Base-by-base conservation (phyloP, 768 basidiomycete genomes). In the Boletus edulis region DNA sequence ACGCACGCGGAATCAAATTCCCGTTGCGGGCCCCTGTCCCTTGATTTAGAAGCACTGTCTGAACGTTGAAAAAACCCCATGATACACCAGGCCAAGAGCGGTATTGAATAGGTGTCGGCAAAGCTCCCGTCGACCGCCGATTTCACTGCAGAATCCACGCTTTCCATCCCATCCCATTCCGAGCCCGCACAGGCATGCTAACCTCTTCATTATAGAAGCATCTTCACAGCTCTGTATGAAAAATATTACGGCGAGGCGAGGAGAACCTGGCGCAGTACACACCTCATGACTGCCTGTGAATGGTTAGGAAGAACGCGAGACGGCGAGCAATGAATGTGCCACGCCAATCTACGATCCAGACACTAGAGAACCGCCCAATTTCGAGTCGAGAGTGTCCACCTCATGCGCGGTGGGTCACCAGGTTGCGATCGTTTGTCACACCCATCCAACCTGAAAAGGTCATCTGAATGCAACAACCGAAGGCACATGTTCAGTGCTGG, bases 401-500 rank as follows among this genome's bases (percentile, higher is more conserved):
- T 62, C 42, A 48, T 22, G 39, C 27, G 24, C n/a, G 42, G 42
- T 47, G 37, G 57, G 46, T 22, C 24, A 48, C 8, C 34, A 52
- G 38, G 43, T 27, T 17, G 42, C 24, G 17, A 52, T 46, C 39
- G 42, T 37, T 63, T 20, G 31, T 56, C 49, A 42, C 55, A 56
- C 40, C 53, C 11, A 53, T 50, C 32, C 46, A 61, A 38, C 57
- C 38, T 39, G 48, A n/a, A 49, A 52, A 46, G 34, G 24, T 15
- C 54, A 49, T 37, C 55, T 56, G 54, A 52, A 54, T 46, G 48
- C 29, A 29, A 51, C 52, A 29, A 51, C 50, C 24, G 45, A 52
- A 51, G 44, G 56, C 54, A 54, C 55, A 53, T 55, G 65, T 49
- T 62, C 56, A 65, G 53, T 31, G n/a, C 34, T 58, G 58, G 18